Evolutionary conservation across 192 early-diverging fungal species (phyloP).

Genomic region (Endogone sp.): DNA sequence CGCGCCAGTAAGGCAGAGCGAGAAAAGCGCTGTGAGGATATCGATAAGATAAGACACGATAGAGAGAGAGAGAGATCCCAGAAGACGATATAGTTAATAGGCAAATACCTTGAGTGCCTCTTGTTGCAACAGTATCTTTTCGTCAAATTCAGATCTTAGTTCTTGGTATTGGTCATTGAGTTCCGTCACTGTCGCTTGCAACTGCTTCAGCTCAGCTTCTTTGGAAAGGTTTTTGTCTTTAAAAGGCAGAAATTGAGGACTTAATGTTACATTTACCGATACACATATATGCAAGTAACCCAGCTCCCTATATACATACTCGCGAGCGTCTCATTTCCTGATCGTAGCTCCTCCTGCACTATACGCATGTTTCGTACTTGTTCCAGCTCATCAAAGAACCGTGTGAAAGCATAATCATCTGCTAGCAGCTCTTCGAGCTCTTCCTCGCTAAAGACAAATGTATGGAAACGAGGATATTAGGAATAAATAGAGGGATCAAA

Average conservation of each 20-base stretch:
- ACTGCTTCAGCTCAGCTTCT: slow-evolving; percentile 32
- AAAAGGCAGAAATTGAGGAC: background rate
- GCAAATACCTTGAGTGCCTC: slow-evolving; percentile 39
- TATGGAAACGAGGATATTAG: no score
- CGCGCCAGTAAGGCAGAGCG: slow-evolving; percentile 38
- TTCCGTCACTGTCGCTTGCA: slow-evolving; percentile 32
- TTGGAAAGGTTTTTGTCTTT: slow-evolving; percentile 36
- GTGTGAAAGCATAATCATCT: slow-evolving; percentile 33
- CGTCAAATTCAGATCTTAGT: slow-evolving; percentile 28
- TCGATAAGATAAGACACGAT: background rate
- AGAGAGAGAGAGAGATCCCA: background rate
- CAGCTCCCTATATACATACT: background rate
- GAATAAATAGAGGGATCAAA: no score
- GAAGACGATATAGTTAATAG: background rate
- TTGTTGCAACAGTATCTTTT: slow-evolving; percentile 39
- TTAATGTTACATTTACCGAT: no score
- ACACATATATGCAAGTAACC: no score
- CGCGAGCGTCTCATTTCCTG: slow-evolving; percentile 37
- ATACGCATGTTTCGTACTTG: slow-evolving; percentile 37
- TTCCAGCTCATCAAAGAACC: slow-evolving; percentile 34
- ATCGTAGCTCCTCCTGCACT: slow-evolving; percentile 39
- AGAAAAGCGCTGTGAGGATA: slow-evolving; percentile 33
- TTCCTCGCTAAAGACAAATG: slow-evolving; percentile 20
- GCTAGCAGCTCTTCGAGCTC: slow-evolving; percentile 32
- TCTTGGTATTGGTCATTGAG: slow-evolving; percentile 28